Conservation (phyloP, 1,284 basidiomycete species). For the Rhizoctonia solani region DNA sequence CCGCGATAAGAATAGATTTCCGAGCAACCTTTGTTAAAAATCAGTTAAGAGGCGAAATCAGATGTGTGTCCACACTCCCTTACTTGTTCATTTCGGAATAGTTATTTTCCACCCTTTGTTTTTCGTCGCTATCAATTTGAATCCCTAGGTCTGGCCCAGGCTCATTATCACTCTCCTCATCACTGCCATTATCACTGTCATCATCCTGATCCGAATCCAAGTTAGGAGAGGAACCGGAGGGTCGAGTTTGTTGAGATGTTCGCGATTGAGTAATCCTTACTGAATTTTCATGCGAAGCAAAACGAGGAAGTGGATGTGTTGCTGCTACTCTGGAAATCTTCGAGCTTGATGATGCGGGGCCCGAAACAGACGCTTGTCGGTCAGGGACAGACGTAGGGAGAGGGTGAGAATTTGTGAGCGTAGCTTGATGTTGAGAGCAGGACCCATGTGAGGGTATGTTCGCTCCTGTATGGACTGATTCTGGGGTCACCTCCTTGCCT, state of each 20-base stretch:
- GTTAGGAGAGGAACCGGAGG: not conserved
- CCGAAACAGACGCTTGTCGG: not conserved
- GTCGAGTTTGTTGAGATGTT: not conserved
- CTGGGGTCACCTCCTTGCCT: not conserved
- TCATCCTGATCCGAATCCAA: constrained; percentile 36
- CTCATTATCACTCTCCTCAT: constrained; percentile 40
- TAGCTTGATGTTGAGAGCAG: not conserved
- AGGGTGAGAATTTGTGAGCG: not conserved
- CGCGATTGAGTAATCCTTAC: constrained; percentile 14
- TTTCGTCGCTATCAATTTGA: not conserved
- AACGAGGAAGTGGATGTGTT: not conserved
- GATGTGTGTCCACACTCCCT: not conserved
- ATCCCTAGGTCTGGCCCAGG: constrained; percentile 28
- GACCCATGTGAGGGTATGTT: not conserved
- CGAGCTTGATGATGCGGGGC: not conserved
- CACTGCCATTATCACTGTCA: constrained; percentile 41
- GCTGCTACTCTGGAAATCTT: constrained; percentile 1
- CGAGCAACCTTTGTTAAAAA: constrained; percentile 53
- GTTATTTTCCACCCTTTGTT: constrained; percentile 5
- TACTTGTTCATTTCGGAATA: constrained; percentile 31
- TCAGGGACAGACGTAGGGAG: not conserved
- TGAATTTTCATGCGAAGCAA: constrained; percentile 8
- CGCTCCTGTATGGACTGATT: not conserved
- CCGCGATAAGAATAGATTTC: constrained; percentile 64
- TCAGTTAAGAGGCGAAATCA: not conserved